phyloP scores from a whole-genome alignment of 495 filamentous ascomycete species.

The Aspergillus cristatus region DNA sequence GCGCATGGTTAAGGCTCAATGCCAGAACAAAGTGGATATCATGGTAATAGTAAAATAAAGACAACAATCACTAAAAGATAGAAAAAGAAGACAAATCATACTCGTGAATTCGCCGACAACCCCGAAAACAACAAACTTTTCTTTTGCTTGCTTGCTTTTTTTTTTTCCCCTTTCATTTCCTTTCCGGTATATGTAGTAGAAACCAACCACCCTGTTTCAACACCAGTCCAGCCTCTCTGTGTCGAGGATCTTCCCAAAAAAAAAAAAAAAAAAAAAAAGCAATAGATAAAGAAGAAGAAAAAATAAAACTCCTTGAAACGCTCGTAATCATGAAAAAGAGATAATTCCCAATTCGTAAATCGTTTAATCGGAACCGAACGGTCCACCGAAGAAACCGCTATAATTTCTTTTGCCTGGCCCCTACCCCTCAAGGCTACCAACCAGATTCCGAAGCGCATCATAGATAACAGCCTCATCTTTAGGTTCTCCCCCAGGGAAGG shows the following conservation, averaged over 20 bases:
- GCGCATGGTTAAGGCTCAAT: too few species aligned
- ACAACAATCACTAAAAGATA: too few species aligned
- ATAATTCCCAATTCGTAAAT: slow-evolving; percentile 16
- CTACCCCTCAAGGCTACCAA: slow-evolving; percentile 34
- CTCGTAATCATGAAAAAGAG: slow-evolving; percentile 14
- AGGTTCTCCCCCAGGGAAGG: slow-evolving; percentile 39
- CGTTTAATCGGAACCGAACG: slow-evolving; percentile 5
- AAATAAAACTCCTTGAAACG: slow-evolving; percentile 1
- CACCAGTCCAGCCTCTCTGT: slow-evolving; percentile 6
- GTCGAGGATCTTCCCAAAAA: neutral
- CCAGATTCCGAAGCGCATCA: slow-evolving; percentile 33
- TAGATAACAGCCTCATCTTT: slow-evolving; percentile 39
- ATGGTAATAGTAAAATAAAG: slow-evolving; percentile 6
- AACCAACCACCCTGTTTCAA: slow-evolving; percentile 4
- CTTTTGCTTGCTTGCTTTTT: too few species aligned
- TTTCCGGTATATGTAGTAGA: too few species aligned
- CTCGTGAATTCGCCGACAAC: too few species aligned
- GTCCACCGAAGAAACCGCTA: neutral
- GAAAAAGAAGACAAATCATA: slow-evolving; percentile 12
- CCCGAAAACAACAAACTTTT: too few species aligned
- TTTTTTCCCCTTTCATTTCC: too few species aligned
- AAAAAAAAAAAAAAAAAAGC: slow-evolving; percentile 1
- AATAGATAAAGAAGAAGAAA: neutral
- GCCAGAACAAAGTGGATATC: slow-evolving; percentile 21
- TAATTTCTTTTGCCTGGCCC: too few species aligned